Percentiles rank a stretch among this genome's conserved stretches.
Conservation (phyloP, 2,329 filamentous ascomycete species). For the Periconia sp. region DNA sequence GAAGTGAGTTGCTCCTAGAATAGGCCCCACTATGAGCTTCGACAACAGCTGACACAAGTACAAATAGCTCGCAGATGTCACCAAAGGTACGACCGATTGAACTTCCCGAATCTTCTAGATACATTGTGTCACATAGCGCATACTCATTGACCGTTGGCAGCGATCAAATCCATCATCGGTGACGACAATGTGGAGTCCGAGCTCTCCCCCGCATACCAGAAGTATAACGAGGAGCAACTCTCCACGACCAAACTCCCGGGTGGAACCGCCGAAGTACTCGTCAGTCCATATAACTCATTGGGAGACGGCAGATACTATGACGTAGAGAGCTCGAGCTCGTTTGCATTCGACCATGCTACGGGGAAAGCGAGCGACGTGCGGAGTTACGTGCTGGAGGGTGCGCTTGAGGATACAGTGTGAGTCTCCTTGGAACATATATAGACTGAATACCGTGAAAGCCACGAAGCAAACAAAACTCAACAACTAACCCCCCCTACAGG, state of each 20-base stretch:
- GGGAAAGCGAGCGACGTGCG: conserved; percentile 84
- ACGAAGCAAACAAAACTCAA: neutral
- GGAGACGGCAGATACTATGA: conserved; percentile 87
- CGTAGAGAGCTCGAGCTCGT: conserved; percentile 82
- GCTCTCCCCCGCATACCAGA: conserved; percentile 81
- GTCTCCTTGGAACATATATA: conserved; percentile 28
- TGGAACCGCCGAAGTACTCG: conserved; percentile 73
- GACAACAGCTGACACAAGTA: conserved; percentile 21
- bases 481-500: conserved; percentile 47
- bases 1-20: conserved; percentile 65
- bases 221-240: conserved; percentile 96
- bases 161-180: conserved; percentile 83
- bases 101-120: neutral
- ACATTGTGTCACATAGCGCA: neutral
- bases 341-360: conserved; percentile 81
- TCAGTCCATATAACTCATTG: conserved; percentile 84
- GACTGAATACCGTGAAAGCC: neutral
- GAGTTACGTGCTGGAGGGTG: conserved; percentile 75
- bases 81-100: conserved; percentile 65
- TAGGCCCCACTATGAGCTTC: conserved; percentile 7
- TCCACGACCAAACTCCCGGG: conserved; percentile 86
- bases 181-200: conserved; percentile 69
- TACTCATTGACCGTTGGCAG: conserved; percentile 50
- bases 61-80: conserved; percentile 77
- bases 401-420: conserved; percentile 79